phyloP scores from a whole-genome alignment of 1,139 yeast genomes.

The Geotrichum australiense region DNA sequence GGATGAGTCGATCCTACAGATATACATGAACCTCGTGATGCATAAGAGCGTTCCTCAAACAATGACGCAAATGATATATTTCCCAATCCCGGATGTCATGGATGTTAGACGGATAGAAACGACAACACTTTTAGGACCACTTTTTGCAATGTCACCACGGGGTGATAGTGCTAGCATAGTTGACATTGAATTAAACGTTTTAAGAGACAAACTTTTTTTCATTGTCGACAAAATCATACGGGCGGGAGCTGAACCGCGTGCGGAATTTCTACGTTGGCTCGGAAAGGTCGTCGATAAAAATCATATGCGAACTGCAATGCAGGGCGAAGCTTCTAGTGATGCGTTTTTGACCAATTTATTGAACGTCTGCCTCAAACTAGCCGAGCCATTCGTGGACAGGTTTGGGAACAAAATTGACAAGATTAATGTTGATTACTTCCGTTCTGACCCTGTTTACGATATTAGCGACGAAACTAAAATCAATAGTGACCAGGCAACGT shows the following conservation, averaged over 20 bases:
- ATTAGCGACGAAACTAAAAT: slow-evolving; percentile 76
- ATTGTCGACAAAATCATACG: slow-evolving; percentile 73
- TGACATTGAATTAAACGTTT: slow-evolving; percentile 9
- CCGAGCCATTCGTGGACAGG: slow-evolving; percentile 76
- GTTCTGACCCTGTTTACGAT: slow-evolving; percentile 45
- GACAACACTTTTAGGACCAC: slow-evolving; percentile 67
- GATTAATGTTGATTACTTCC: slow-evolving; percentile 63
- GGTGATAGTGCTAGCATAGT: not conserved
- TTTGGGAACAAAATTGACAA: slow-evolving; percentile 57
- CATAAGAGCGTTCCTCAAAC: slow-evolving; percentile 57
- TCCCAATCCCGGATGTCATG: slow-evolving; percentile 36
- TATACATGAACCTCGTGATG: slow-evolving; percentile 40
- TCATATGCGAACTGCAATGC: slow-evolving; percentile 81
- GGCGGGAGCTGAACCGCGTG: slow-evolving; percentile 60
- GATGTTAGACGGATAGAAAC: slow-evolving; percentile 48
- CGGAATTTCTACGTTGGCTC: slow-evolving; percentile 57
- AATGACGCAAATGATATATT: slow-evolving; percentile 52
- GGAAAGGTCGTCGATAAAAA: slow-evolving; percentile 67
- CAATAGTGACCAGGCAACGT: slow-evolving; percentile 66
- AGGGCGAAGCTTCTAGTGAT: slow-evolving; percentile 61
- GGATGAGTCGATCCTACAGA: not conserved
- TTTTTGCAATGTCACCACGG: slow-evolving; percentile 51
- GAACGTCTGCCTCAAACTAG: slow-evolving; percentile 56
- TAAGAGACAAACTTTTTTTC: slow-evolving; percentile 43
- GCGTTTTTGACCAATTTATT: slow-evolving; percentile 78